A percentile compares a stretch with the other conserved stretches of the same genome.
These are phyloP conservation scores for Rhizopogon vulgaris DNA, from an alignment of 768 basidiomycete genomes.

Conservation along the genomic window DNA sequence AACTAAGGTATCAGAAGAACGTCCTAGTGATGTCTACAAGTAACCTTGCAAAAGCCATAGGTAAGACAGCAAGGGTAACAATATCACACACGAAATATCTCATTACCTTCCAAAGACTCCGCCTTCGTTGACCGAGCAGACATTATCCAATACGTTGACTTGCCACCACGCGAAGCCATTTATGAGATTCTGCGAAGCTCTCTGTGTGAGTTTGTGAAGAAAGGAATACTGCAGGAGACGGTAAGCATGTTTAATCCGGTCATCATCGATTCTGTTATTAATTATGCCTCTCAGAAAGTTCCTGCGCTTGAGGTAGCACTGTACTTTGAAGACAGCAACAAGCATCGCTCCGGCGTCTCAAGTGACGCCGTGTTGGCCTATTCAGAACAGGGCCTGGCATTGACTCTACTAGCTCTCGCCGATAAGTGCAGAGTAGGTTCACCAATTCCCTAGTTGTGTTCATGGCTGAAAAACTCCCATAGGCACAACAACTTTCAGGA, in stretches of 20 bases:
- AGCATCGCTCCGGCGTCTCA: slow-evolving; percentile 5
- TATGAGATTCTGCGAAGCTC: slow-evolving; percentile 89
- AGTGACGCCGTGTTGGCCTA: slow-evolving; percentile 24
- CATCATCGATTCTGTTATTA: neutral
- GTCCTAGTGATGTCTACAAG: slow-evolving; percentile 95
- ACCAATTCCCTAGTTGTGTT: neutral
- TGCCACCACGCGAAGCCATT: slow-evolving; percentile 86
- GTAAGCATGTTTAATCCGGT: slow-evolving; percentile 36
- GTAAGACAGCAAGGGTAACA: slow-evolving; percentile 33
- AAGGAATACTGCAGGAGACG: slow-evolving; percentile 58
- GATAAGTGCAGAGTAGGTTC: slow-evolving; percentile 68
- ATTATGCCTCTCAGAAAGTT: slow-evolving; percentile 38
- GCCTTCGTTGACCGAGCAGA: slow-evolving; percentile 98
- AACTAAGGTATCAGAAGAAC: slow-evolving; percentile 88
- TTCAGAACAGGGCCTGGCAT: slow-evolving; percentile 49
- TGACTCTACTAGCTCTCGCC: slow-evolving; percentile 63
- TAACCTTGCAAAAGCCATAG: slow-evolving; percentile 91
- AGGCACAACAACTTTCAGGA: slow-evolving; percentile 85
- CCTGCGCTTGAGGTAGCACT: slow-evolving; percentile 53
- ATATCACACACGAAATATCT: neutral
- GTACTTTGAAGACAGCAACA: slow-evolving; percentile 13
- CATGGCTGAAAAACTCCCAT: neutral
- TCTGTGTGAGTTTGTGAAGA: slow-evolving; percentile 70
- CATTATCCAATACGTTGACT: slow-evolving; percentile 90
- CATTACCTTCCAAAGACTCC: slow-evolving; percentile 50